Evolutionary conservation across 495 filamentous ascomycete genomes (phyloP).

Genomic region (Hypoxylon cercidicola): DNA sequence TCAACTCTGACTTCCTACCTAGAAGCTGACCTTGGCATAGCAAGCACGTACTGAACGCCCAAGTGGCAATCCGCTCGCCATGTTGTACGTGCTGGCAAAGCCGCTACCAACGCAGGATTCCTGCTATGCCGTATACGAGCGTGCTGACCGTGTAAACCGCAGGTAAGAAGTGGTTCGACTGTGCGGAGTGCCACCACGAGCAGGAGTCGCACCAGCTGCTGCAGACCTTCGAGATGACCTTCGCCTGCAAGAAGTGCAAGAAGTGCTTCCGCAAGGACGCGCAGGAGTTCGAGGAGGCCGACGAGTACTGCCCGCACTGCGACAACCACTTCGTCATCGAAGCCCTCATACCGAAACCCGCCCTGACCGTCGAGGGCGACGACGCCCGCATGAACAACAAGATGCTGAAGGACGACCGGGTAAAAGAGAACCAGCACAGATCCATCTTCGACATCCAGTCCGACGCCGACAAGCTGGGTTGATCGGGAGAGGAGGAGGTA

Average conservation of each 20-base stretch:
- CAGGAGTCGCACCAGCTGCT: conserved; percentile 77
- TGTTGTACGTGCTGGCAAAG: conserved; percentile 74
- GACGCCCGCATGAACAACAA: conserved; percentile 83
- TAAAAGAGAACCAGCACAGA: conserved; percentile 67
- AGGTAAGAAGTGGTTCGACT: conserved; percentile 99
- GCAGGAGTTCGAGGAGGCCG: conserved; percentile 91
- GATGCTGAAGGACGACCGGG: conserved; percentile 94
- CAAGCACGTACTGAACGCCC: conserved; percentile 98
- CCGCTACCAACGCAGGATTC: not conserved
- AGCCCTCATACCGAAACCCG: conserved; percentile 80
- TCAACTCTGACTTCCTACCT: not conserved
- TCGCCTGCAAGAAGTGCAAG: conserved; percentile 98
- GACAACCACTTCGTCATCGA: conserved; percentile 98
- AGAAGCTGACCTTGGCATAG: conserved; percentile 45
- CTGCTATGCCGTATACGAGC: not conserved
- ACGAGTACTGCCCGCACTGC: conserved; percentile 99
- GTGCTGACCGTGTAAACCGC: conserved; percentile 9
- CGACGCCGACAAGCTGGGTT: conserved; percentile 80
- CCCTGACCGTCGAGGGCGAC: conserved; percentile 86
- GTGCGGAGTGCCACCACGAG: conserved; percentile 92
- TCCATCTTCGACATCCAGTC: conserved; percentile 80
- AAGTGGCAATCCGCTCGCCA: conserved; percentile 92
- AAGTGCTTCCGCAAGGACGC: conserved; percentile 97
- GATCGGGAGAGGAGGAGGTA: conserved; percentile 31
- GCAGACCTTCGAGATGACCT: conserved; percentile 86